phyloP scores from a whole-genome alignment of 495 filamentous ascomycete genomes.

The Xylaria curta region DNA sequence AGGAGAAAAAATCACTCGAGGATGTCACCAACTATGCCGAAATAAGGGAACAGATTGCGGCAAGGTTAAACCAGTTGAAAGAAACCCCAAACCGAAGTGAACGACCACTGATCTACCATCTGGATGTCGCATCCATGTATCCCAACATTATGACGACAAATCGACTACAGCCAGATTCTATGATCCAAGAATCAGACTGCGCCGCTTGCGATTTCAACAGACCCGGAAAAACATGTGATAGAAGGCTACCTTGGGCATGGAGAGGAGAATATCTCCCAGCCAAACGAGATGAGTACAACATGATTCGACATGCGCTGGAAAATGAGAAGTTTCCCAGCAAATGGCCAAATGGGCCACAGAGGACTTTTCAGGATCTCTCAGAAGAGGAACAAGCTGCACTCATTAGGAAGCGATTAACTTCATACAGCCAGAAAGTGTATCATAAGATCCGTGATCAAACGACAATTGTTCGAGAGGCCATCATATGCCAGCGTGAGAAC shows the following conservation, averaged over 20 bases:
- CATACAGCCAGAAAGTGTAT: constrained; percentile 98
- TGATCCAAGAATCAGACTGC: constrained; percentile 95
- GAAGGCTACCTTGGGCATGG: constrained; percentile 96
- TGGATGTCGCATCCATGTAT: constrained; percentile 99
- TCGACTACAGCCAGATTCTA: constrained; percentile 94
- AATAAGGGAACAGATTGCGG: constrained; percentile 81
- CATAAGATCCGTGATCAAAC: constrained; percentile 98
- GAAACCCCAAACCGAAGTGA: constrained; percentile 81
- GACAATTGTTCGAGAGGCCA: constrained; percentile 92
- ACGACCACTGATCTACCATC: constrained; percentile 91
- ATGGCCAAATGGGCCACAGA: constrained; percentile 68
- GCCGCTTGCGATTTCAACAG: constrained; percentile 98
- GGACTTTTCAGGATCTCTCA: constrained; percentile 81
- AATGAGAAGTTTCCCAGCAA: constrained; percentile 89
- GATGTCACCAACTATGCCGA: constrained; percentile 94
- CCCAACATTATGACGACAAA: constrained; percentile 99
- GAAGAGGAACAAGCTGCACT: constrained; percentile 82
- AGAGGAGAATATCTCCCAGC: constrained; percentile 96
- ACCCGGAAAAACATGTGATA: constrained; percentile 95
- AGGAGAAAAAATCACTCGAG: constrained; percentile 92
- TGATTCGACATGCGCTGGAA: constrained; percentile 92
- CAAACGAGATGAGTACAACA: constrained; percentile 97
- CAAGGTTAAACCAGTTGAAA: constrained; percentile 75
- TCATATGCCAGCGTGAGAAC: constrained; percentile 98
- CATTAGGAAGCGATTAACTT: constrained; percentile 84